A percentile compares a stretch with the other conserved stretches of the same genome.
These are phyloP conservation scores for Laetiporus sulphureus DNA, from an alignment of 1,284 basidiomycete species.

Conservation along the genomic window DNA sequence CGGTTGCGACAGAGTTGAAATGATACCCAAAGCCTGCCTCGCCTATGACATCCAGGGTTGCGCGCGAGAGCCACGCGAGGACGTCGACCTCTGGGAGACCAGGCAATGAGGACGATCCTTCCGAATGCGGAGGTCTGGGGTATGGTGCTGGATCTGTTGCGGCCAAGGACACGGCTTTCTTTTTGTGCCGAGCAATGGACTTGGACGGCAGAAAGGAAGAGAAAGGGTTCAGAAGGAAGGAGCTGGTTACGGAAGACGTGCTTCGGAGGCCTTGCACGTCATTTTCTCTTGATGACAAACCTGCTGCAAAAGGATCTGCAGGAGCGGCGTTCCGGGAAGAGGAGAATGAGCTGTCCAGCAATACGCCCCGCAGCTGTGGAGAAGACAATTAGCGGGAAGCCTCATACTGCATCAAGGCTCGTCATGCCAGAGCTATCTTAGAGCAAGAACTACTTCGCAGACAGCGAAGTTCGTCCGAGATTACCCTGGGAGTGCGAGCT, in stretches of 20 bases:
- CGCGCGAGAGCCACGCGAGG: conserved; percentile 51
- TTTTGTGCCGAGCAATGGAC: conserved; percentile 5
- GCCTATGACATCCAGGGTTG: conserved; percentile 69
- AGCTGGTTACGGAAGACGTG: conserved; percentile 13
- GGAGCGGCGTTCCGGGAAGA: no score
- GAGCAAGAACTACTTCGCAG: neutral
- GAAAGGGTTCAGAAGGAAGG: conserved; percentile 22
- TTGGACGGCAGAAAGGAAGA: conserved; percentile 20
- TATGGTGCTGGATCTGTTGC: no score
- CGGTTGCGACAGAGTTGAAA: conserved; percentile 42
- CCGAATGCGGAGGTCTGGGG: no score
- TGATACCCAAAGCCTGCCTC: conserved; percentile 62
- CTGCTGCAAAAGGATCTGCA: no score
- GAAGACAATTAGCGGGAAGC: no score
- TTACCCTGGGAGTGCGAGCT: conserved; percentile 1
- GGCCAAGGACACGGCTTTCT: conserved; percentile 13
- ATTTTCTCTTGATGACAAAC: no score
- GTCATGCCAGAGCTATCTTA: no score
- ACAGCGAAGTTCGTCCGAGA: neutral
- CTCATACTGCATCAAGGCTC: no score
- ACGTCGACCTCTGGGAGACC: conserved; percentile 39
- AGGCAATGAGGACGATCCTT: no score
- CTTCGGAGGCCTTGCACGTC: no score
- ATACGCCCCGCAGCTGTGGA: no score
- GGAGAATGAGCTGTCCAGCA: no score